Evolutionary conservation across 306 rosid species (phyloP).

Genomic region (Adenanthera pavonina): DNA sequence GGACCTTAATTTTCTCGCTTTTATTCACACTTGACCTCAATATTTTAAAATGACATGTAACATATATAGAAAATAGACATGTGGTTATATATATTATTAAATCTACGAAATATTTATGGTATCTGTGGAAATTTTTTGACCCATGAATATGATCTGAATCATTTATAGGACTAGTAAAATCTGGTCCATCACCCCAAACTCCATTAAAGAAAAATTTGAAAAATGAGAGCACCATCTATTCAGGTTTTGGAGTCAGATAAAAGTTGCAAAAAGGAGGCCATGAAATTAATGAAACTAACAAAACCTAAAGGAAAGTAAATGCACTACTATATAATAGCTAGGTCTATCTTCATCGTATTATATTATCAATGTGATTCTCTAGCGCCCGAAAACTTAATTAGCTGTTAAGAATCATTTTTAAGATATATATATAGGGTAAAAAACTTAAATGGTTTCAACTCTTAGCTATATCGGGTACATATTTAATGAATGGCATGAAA

Average conservation of each 20-base stretch:
- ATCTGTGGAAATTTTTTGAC: slow-evolving; percentile 18
- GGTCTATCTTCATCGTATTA: neutral
- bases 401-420: too few species aligned
- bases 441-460: neutral
- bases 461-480: neutral
- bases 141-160: slow-evolving; percentile 17
- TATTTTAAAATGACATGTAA: neutral
- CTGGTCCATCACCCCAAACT: slow-evolving; percentile 34
- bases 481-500: neutral
- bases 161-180: neutral
- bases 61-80: slow-evolving; percentile 22
- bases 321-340: neutral
- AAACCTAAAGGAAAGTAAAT: neutral
- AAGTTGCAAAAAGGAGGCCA: neutral
- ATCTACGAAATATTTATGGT: slow-evolving; percentile 26
- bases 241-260: neutral
- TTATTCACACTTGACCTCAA: neutral
- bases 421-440: neutral
- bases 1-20: neutral
- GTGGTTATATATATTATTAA: slow-evolving; percentile 28
- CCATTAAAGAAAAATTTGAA: slow-evolving; percentile 14
- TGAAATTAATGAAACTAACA: neutral
- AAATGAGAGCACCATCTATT: neutral
- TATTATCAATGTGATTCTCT: neutral
- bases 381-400: too few species aligned